Conservation (phyloP, 352 stramenopile genomes). For the Aphanomyces invadans region DNA sequence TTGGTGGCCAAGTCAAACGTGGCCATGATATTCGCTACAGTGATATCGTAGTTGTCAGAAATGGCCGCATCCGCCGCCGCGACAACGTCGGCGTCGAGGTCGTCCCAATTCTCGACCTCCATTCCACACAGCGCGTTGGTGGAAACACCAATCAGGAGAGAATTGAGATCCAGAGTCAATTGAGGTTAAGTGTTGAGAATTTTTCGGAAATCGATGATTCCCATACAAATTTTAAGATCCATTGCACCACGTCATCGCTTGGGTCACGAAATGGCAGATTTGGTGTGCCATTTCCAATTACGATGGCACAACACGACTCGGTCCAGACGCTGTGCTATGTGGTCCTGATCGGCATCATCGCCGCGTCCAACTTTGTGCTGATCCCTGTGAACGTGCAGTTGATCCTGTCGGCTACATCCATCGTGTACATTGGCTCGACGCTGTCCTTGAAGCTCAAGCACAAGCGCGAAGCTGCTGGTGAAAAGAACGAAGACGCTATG, state of each 20-base stretch:
- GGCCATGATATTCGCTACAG: conserved; percentile 80
- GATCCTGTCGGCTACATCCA: conserved; percentile 70
- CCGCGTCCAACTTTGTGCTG: conserved; percentile 77
- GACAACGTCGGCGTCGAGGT: background rate
- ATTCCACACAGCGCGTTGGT: background rate
- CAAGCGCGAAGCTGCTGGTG: conserved; percentile 63
- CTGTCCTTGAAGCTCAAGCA: conserved; percentile 81
- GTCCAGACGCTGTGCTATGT: conserved; percentile 76
- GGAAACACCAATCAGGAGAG: background rate
- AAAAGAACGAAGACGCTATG: conserved; percentile 87
- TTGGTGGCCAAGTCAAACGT: conserved; percentile 89
- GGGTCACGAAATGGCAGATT: background rate
- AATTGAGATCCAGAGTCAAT: background rate
- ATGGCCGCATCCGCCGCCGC: background rate
- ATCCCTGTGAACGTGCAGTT: conserved; percentile 79
- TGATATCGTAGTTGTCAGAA: conserved; percentile 24
- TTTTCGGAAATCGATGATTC: background rate
- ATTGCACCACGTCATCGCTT: background rate
- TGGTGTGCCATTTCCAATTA: background rate
- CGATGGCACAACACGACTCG: conserved; percentile 36
- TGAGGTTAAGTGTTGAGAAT: background rate
- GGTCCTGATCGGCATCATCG: conserved; percentile 67
- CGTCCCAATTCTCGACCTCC: background rate
- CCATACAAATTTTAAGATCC: background rate
- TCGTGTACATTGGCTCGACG: conserved; percentile 85